A percentile compares a stretch with the other conserved stretches of the same genome.
These are phyloP conservation scores for Priceomyces medius DNA, from an alignment of 805 yeast genomes.

Conservation along the genomic window DNA sequence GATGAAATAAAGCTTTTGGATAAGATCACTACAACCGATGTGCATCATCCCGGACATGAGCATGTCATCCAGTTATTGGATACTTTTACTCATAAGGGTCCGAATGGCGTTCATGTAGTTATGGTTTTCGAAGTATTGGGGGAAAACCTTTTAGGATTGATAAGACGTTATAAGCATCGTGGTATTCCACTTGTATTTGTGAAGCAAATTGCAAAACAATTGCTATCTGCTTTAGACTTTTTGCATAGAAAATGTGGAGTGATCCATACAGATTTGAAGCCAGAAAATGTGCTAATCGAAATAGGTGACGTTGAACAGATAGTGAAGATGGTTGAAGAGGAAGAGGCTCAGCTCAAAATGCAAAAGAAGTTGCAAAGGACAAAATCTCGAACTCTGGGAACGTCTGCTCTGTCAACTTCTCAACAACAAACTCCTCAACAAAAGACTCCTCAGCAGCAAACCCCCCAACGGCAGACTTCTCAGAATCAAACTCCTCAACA, in stretches of 20 bases:
- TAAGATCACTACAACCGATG: constrained; percentile 60
- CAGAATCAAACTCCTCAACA: too few species aligned
- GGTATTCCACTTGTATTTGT: constrained; percentile 78
- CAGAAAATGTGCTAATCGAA: constrained; percentile 74
- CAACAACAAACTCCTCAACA: too few species aligned
- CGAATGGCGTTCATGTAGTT: constrained; percentile 88
- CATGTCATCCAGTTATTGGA: constrained; percentile 81
- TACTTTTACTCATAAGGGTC: constrained; percentile 82
- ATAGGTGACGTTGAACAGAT: constrained; percentile 82
- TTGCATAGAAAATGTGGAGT: constrained; percentile 72
- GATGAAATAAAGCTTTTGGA: constrained; percentile 86
- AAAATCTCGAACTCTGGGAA: constrained; percentile 23
- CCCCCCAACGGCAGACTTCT: too few species aligned
- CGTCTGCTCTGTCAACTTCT: constrained; percentile 13
- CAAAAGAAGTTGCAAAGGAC: constrained; percentile 43
- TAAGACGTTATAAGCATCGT: constrained; percentile 71
- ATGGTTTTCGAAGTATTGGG: constrained; percentile 98
- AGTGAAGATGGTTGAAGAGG: constrained; percentile 62
- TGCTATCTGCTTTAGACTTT: constrained; percentile 68
- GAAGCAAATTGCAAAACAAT: constrained; percentile 78
- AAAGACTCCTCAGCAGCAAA: constrained; percentile 10
- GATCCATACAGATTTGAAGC: constrained; percentile 71
- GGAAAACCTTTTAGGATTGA: constrained; percentile 83
- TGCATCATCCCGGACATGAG: constrained; percentile 74
- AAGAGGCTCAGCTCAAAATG: constrained; percentile 51